Conservation (phyloP, 1,284 basidiomycete species). For the Melampsora americana region DNA sequence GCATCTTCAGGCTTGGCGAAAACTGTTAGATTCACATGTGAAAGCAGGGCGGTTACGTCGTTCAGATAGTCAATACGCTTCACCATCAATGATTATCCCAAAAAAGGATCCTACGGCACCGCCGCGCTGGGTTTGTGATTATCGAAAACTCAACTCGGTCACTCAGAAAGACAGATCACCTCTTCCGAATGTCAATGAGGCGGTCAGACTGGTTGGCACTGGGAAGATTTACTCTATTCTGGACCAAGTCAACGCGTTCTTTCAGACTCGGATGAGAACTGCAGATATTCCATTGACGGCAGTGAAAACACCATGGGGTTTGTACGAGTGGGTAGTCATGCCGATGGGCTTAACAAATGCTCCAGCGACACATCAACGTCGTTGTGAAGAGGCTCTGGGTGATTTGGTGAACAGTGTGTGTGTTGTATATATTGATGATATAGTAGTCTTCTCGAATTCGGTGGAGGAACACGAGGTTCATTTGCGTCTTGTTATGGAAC, state of each 20-base stretch:
- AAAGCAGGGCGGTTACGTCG: too few relatives aligned
- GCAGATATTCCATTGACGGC: neutral
- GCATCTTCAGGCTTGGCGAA: too few relatives aligned
- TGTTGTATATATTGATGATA: conserved; percentile 58
- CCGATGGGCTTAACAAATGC: too few relatives aligned
- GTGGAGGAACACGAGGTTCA: conserved; percentile 55
- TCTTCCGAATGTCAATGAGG: conserved; percentile 11
- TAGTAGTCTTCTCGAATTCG: too few relatives aligned
- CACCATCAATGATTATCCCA: neutral
- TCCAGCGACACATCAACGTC: too few relatives aligned
- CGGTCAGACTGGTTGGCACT: neutral
- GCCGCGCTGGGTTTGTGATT: conserved; percentile 3
- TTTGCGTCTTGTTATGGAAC: too few relatives aligned
- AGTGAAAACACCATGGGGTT: conserved; percentile 15
- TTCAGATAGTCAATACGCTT: neutral
- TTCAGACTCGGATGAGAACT: conserved; percentile 9
- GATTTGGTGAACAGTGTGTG: too few relatives aligned
- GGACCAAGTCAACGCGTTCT: conserved; percentile 5
- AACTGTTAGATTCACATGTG: too few relatives aligned
- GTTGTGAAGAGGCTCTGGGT: conserved; percentile 43
- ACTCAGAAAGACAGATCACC: neutral
- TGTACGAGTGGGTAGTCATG: too few relatives aligned
- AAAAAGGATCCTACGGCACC: conserved; percentile 2
- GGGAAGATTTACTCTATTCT: conserved; percentile 1
- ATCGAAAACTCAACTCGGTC: conserved; percentile 1